Percentiles rank a stretch among this genome's conserved stretches.
These are phyloP conservation scores for Kregervanrija fluxuum DNA, from an alignment of 805 yeast species.

Conservation along the genomic window DNA sequence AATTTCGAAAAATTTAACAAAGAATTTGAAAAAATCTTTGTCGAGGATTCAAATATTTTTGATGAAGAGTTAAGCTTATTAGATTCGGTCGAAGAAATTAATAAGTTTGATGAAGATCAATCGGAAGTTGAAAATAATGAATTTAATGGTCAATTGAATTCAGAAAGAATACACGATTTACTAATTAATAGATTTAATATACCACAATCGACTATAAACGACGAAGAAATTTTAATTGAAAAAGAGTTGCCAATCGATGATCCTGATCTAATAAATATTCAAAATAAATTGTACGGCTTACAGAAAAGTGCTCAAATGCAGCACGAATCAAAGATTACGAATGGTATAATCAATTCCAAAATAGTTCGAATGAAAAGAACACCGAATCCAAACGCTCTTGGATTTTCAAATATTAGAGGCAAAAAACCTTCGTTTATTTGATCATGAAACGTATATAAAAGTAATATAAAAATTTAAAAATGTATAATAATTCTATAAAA, in stretches of 20 bases:
- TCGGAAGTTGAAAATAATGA: not conserved
- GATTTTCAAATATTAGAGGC: constrained; percentile 37
- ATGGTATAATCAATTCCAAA: constrained; percentile 29
- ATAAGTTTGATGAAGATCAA: constrained; percentile 2
- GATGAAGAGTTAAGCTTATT: constrained; percentile 3
- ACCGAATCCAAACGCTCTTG: constrained; percentile 43
- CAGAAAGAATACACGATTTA: not conserved
- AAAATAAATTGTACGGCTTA: constrained; percentile 19
- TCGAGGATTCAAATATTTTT: not conserved
- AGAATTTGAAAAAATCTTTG: constrained; percentile 2
- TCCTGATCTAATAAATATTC: constrained; percentile 32
- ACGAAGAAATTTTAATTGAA: constrained; percentile 24
- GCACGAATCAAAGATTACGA: constrained; percentile 19
- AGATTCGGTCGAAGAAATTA: constrained; percentile 1
- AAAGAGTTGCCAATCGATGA: constrained; percentile 27
- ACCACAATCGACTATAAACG: constrained; percentile 9
- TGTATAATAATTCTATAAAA: constrained; percentile 31
- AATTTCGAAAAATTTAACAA: not conserved
- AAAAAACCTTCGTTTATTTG: constrained; percentile 37
- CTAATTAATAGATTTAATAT: constrained; percentile 1
- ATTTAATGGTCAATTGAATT: not conserved
- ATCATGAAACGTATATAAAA: not conserved
- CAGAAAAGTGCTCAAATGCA: constrained; percentile 20
- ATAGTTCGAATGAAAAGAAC: constrained; percentile 35
- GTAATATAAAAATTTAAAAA: not conserved